A percentile compares a stretch with the other conserved stretches of the same genome.
Evolutionary conservation across 371 early-diverging fungal genomes (phyloP).

Genomic region (Choanephora cucurbitarum): DNA sequence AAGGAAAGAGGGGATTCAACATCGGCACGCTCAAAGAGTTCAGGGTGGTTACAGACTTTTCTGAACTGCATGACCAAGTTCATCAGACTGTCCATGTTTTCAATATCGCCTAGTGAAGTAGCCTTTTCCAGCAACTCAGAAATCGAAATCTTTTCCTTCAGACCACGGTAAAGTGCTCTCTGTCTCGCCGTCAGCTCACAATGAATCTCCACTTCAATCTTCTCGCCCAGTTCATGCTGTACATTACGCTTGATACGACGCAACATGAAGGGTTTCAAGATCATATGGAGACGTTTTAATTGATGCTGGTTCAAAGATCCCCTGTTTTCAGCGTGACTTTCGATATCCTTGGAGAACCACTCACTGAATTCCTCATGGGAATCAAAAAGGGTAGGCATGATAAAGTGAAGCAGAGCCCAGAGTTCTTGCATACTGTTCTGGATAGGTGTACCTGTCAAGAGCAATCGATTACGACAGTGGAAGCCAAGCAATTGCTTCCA

Average conservation of each 20-base stretch:
- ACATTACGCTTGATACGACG: slow-evolving; percentile 97
- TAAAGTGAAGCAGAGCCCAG: slow-evolving; percentile 98
- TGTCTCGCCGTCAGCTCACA: slow-evolving; percentile 90
- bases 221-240: slow-evolving; percentile 93
- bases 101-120: slow-evolving; percentile 60
- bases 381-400: slow-evolving; percentile 98
- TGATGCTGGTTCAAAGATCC: slow-evolving; percentile 88
- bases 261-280: slow-evolving; percentile 99
- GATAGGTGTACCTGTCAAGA: slow-evolving; percentile 97
- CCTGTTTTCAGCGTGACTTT: slow-evolving; percentile 88
- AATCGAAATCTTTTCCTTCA: slow-evolving; percentile 85
- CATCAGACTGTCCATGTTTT: slow-evolving; percentile 81
- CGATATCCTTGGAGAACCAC: slow-evolving; percentile 96
- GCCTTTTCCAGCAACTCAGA: slow-evolving; percentile 78
- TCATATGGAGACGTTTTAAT: slow-evolving; percentile 90
- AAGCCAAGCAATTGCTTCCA: slow-evolving; percentile 96
- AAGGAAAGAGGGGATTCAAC: slow-evolving; percentile 74
- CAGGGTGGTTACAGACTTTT: slow-evolving; percentile 98
- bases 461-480: slow-evolving; percentile 89
- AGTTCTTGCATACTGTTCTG: slow-evolving; percentile 95
- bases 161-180: slow-evolving; percentile 72
- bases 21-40: slow-evolving; percentile 95
- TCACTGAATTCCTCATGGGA: slow-evolving; percentile 94
- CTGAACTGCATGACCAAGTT: slow-evolving; percentile 98
- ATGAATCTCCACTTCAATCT: slow-evolving; percentile 85